phyloP scores from a whole-genome alignment of 805 yeast genomes.

The Metschnikowia corniflorae region DNA sequence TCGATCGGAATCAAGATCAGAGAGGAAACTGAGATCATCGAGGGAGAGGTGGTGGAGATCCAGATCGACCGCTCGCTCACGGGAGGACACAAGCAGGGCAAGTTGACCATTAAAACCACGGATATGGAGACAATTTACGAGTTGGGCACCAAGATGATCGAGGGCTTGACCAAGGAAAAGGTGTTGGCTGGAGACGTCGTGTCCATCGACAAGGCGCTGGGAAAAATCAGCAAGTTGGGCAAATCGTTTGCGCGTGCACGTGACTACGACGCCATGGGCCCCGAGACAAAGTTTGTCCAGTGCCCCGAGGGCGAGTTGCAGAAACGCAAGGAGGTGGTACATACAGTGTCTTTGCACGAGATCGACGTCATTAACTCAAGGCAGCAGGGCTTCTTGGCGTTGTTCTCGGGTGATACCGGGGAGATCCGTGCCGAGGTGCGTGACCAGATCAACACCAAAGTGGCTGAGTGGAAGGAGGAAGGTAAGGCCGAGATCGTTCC shows the following conservation, averaged over 20 bases:
- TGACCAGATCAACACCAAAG: constrained; percentile 93
- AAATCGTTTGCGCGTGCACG: constrained; percentile 94
- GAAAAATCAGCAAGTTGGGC: constrained; percentile 90
- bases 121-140: constrained; percentile 99
- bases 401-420: constrained; percentile 95
- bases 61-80: constrained; percentile 90
- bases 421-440: constrained; percentile 95
- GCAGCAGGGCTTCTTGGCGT: constrained; percentile 95
- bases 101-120: constrained; percentile 93
- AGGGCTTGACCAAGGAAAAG: constrained; percentile 89
- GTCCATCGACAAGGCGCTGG: constrained; percentile 91
- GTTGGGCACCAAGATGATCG: constrained; percentile 90
- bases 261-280: constrained; percentile 98
- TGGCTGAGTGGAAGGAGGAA: constrained; percentile 98
- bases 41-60: constrained; percentile 98
- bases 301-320: constrained; percentile 99
- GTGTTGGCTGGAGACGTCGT: constrained; percentile 96
- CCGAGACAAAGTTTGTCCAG: constrained; percentile 95
- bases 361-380: constrained; percentile 96
- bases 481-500: constrained; percentile 98
- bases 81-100: constrained; percentile 98
- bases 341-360: constrained; percentile 96
- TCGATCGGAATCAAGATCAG: constrained; percentile 93
- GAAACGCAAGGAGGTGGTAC: constrained; percentile 91
- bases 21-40: constrained; percentile 95